Base-by-base conservation (phyloP, 208 protist species). In the Angomonas deanei region DNA sequence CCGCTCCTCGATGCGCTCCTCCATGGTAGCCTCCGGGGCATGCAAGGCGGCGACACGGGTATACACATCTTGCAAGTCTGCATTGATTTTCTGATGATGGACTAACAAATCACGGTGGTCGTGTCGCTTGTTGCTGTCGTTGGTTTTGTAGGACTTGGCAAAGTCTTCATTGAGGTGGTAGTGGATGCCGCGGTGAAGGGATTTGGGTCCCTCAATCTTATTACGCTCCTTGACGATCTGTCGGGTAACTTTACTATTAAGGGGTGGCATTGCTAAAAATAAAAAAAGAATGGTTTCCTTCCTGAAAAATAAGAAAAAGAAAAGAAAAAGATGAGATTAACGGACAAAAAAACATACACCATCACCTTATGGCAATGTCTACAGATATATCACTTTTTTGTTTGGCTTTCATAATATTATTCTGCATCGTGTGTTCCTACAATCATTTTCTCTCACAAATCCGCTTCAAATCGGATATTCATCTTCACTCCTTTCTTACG, bases 51-150 rank as follows among this genome's bases (percentile, higher is more conserved):
- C 82, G 10, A 82, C 90, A 61, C 88, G 84, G 21, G 80, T 56
- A 72, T 94, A 94, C 3, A 94, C 49, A 46, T 92, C 88, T 46
- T 94, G 82, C 39, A 94, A 62, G 2, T 87, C 74, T 11, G 78
- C 84, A 66, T 86, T 88, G 65, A 94, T 85, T 60, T 88, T 88
- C 67, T 94, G 88, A 28, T 94, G 88, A 64, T 94, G 88, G 3
- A 94, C 88, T 47, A 94, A 84, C 24, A 94, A 76, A 33, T 91
- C 88, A 47, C 76, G 70, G 70, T 86, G 84, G 54, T 90, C 80
- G 6, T 69, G 50, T 5, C 76, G 73, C 56, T 68, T 63, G 34
- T 79, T 83, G 19, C 21, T 33, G 0, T 19, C 26, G 61, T 86
- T 76, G 31, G 63, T 66, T 70, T 78, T 83, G 75, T 74, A 94